Evolutionary conservation across 1,139 yeast genomes (phyloP), one percentile per base, ranked within the genome.

Genomic region (Yamadazyma pseudoaaseri): DNA sequence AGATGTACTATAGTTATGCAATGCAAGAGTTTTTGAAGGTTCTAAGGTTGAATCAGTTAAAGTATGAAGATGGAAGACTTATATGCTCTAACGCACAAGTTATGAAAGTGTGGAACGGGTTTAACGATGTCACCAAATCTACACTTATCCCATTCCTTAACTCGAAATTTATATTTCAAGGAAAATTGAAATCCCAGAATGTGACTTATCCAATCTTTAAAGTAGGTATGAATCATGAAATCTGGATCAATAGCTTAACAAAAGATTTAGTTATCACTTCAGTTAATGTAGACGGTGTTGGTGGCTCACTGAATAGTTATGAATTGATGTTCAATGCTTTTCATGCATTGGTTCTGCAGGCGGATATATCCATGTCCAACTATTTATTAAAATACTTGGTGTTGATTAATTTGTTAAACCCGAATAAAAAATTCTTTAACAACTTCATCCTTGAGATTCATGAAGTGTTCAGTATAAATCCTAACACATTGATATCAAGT

Each of bases 1-100:
- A 94, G 54, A 69, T 86, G 41, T 86, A 83, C 51, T 71, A 90
- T 22, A 96, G 97, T 0, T 85, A 76, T 57, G 86, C 94, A 0
- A 86, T 94, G 75, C 99, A 94, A 53, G 94, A 86, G 44, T 81
- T 84, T 31, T 59, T 92, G 34, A 78, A 79, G 41, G 74, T 81
- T 9, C 72, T 92, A 53, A 79, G 76, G 2, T 59, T 86, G 21
- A 28, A 32, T 16, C 20, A 29, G 5, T 16, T 26, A 15, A 27
- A 25, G 14, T 22, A 36, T n/a, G 73, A 67, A 32, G 56, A 62
- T 39, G 65, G 70, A 12, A 44, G 68, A 5, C 51, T 52, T 7
- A 10, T 13, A 11, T 26, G 29, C 6, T 18, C 33, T 3, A 42
- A 58, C 29, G 57, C 52, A 13, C 37, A 47, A n/a, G 45, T 49